A percentile compares a stretch with the other conserved stretches of the same genome.
Conservation (phyloP, 2,329 filamentous ascomycete genomes). For the Fusarium chuoi region DNA sequence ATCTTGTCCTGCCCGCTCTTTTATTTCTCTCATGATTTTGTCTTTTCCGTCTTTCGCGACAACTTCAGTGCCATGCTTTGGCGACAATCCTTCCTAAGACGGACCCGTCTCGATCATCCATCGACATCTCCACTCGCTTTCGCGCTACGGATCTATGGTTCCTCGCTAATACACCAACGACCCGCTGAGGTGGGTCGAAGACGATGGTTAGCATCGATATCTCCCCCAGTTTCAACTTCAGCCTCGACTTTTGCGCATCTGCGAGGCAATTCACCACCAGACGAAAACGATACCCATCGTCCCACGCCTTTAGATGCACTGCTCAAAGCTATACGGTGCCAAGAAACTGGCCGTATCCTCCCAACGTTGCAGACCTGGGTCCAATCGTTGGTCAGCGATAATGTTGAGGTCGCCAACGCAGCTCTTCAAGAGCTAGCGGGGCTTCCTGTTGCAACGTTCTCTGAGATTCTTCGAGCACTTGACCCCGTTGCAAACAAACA, state of each 20-base stretch:
- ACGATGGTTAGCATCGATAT: slow-evolving; percentile 41
- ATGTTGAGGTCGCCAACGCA: slow-evolving; percentile 31
- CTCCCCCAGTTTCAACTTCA: slow-evolving; percentile 21
- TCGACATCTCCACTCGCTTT: slow-evolving; percentile 35
- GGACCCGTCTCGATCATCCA: slow-evolving; percentile 37
- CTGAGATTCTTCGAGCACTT: slow-evolving; percentile 70
- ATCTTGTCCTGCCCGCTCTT: not conserved
- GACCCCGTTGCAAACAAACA: slow-evolving; percentile 64
- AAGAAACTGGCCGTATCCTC: slow-evolving; percentile 38
- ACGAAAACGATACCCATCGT: not conserved
- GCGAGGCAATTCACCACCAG: not conserved
- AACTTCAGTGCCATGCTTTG: slow-evolving; percentile 44
- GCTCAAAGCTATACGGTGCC: slow-evolving; percentile 48
- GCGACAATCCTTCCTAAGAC: slow-evolving; percentile 41
- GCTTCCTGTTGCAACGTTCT: slow-evolving; percentile 67
- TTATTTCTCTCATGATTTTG: not conserved
- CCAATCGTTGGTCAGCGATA: slow-evolving; percentile 29
- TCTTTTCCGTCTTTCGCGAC: slow-evolving; percentile 3
- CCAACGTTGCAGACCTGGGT: slow-evolving; percentile 46
- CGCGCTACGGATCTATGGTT: slow-evolving; percentile 38
- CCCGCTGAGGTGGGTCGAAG: slow-evolving; percentile 39
- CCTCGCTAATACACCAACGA: slow-evolving; percentile 35
- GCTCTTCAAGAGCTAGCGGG: slow-evolving; percentile 47
- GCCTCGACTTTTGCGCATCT: slow-evolving; percentile 10
- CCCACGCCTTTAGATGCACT: slow-evolving; percentile 40